Percentiles rank a stretch among this genome's conserved stretches.
Conservation (phyloP, 2,329 filamentous ascomycete species). For the Talaromyces sp. region DNA sequence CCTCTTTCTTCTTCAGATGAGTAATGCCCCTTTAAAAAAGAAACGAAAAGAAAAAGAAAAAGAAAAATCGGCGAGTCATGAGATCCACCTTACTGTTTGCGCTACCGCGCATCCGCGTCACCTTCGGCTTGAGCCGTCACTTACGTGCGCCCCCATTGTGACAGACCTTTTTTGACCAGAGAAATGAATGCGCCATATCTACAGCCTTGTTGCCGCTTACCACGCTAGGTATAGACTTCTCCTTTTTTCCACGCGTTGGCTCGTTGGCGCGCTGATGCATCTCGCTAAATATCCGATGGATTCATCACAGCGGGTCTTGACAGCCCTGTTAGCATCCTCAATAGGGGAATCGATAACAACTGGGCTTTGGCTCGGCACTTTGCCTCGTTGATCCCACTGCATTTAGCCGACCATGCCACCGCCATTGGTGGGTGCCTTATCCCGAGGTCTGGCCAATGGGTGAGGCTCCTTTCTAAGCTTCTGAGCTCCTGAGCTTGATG, state of each 20-base stretch:
- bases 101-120: slow-evolving; percentile 22
- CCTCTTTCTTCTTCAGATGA: too few relatives aligned
- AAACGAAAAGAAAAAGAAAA: neutral
- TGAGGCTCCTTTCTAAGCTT: neutral
- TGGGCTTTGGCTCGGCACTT: too few relatives aligned
- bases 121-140: slow-evolving; percentile 4
- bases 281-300: too few relatives aligned
- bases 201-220: neutral
- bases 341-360: neutral
- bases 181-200: neutral
- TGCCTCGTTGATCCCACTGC: too few relatives aligned
- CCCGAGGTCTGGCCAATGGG: too few relatives aligned
- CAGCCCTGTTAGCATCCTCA: neutral
- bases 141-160: slow-evolving; percentile 9
- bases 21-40: neutral
- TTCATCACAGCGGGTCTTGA: neutral
- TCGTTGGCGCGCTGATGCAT: too few relatives aligned
- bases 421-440: neutral
- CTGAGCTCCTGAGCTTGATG: too few relatives aligned
- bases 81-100: slow-evolving; percentile 11
- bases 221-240: neutral
- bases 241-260: neutral
- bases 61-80: neutral
- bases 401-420: neutral
- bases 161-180: neutral